Conservation (phyloP, 1,139 yeast genomes). For the Magnusiomyces tetraspermus region DNA sequence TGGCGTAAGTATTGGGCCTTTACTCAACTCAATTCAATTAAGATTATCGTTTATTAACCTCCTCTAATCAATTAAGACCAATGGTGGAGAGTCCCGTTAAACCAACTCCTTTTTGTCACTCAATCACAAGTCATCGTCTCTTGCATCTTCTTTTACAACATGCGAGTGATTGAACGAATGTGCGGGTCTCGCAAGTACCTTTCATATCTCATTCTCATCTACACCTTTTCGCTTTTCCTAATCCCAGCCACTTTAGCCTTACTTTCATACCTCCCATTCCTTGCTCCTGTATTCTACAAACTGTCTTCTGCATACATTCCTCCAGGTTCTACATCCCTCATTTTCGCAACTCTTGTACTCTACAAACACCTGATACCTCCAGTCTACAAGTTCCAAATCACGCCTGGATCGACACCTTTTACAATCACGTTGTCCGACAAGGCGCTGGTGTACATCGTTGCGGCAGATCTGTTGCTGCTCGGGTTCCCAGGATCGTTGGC, state of each 20-base stretch:
- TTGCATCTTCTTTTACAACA: conserved; percentile 45
- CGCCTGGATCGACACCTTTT: conserved; percentile 21
- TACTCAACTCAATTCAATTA: background rate
- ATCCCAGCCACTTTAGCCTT: conserved; percentile 3
- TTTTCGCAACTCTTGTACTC: conserved; percentile 52
- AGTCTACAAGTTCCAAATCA: conserved; percentile 50
- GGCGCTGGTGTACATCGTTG: conserved; percentile 45
- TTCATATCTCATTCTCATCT: conserved; percentile 26
- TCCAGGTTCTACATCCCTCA: conserved; percentile 57
- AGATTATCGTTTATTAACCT: background rate
- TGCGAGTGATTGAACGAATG: conserved; percentile 55
- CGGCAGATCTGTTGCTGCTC: conserved; percentile 43
- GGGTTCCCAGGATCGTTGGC: conserved; percentile 39
- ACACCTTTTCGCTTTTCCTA: conserved; percentile 10
- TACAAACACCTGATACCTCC: conserved; percentile 52
- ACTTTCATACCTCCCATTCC: background rate
- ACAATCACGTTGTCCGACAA: conserved; percentile 40
- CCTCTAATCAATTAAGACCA: conserved; percentile 36
- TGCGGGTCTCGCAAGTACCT: conserved; percentile 54
- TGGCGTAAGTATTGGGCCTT: conserved; percentile 33
- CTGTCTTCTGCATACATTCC: conserved; percentile 25
- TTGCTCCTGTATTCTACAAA: conserved; percentile 22
- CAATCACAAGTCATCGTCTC: conserved; percentile 57
- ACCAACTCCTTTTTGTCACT: conserved; percentile 50
- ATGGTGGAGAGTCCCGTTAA: conserved; percentile 54